These are phyloP conservation scores for Typha latifolia DNA, from an alignment of 176 grass and related monocot species.

Conservation along the genomic window DNA sequence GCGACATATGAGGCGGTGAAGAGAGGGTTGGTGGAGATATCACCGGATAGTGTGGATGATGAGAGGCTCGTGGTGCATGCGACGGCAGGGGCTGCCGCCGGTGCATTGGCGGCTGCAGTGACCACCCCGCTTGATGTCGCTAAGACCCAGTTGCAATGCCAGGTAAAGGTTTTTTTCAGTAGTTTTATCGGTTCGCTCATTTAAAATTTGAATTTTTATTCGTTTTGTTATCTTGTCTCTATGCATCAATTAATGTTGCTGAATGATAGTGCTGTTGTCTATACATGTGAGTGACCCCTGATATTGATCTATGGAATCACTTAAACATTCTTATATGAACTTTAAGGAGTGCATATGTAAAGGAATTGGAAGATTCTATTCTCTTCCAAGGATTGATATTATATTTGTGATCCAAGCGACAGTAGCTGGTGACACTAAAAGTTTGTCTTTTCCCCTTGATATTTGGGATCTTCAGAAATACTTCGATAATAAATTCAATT, in stretches of 20 bases:
- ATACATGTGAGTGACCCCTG: not conserved
- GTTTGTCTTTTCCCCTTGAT: no score
- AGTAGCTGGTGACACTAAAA: no score
- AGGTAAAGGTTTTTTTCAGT: conserved; percentile 50
- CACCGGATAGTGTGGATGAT: conserved; percentile 35
- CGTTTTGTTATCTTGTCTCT: not conserved
- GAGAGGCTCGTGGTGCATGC: conserved; percentile 69
- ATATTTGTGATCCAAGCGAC: not conserved
- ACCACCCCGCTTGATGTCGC: conserved; percentile 77
- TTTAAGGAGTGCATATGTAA: no score
- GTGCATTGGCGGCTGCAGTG: conserved; percentile 49
- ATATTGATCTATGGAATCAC: not conserved
- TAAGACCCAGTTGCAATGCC: conserved; percentile 92
- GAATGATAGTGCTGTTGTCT: not conserved
- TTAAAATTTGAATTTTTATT: not conserved
- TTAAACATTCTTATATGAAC: not conserved
- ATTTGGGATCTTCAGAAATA: no score
- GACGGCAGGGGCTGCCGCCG: conserved; percentile 65
- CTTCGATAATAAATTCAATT: no score
- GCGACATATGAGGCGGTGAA: conserved; percentile 80
- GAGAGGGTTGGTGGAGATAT: conserved; percentile 54
- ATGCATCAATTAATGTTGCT: not conserved
- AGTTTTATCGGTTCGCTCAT: not conserved
- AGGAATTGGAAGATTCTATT: not conserved
- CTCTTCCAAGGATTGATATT: not conserved